Percentiles rank a stretch among this genome's conserved stretches.
Conservation (phyloP, 768 basidiomycete genomes). For the Daedalea quercina region DNA sequence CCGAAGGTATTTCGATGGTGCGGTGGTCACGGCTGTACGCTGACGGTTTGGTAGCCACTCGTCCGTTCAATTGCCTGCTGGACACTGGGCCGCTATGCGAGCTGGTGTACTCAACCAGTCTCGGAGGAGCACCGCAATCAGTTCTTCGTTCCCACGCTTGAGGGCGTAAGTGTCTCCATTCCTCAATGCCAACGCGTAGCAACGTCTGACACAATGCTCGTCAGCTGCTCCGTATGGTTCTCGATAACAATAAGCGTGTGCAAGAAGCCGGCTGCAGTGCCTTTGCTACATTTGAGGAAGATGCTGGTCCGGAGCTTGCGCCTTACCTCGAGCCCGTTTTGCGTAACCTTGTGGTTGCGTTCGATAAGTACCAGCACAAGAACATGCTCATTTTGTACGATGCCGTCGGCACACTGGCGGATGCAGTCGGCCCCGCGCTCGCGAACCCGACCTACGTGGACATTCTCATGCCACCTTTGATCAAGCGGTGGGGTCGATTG, state of each 20-base stretch:
- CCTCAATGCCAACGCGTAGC: background rate
- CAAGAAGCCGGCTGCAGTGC: constrained; percentile 99
- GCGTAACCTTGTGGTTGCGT: constrained; percentile 91
- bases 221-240: constrained; percentile 94
- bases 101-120: constrained; percentile 86
- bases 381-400: constrained; percentile 98
- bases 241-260: constrained; percentile 97
- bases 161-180: constrained; percentile 62
- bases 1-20: constrained; percentile 57
- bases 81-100: constrained; percentile 98
- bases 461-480: constrained; percentile 93
- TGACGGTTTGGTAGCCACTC: constrained; percentile 57
- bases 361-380: constrained; percentile 98
- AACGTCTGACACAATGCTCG: background rate
- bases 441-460: constrained; percentile 85
- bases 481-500: constrained; percentile 83
- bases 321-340: constrained; percentile 95
- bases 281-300: constrained; percentile 97
- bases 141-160: constrained; percentile 97
- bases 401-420: constrained; percentile 96
- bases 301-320: constrained; percentile 82
- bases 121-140: constrained; percentile 83
- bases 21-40: constrained; percentile 6
- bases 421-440: constrained; percentile 87
- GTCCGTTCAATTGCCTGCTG: constrained; percentile 98